Percentiles rank a stretch among this genome's conserved stretches.
These are phyloP conservation scores for Aspergillus panamensis DNA, from an alignment of 495 filamentous ascomycete genomes.

Conservation along the genomic window DNA sequence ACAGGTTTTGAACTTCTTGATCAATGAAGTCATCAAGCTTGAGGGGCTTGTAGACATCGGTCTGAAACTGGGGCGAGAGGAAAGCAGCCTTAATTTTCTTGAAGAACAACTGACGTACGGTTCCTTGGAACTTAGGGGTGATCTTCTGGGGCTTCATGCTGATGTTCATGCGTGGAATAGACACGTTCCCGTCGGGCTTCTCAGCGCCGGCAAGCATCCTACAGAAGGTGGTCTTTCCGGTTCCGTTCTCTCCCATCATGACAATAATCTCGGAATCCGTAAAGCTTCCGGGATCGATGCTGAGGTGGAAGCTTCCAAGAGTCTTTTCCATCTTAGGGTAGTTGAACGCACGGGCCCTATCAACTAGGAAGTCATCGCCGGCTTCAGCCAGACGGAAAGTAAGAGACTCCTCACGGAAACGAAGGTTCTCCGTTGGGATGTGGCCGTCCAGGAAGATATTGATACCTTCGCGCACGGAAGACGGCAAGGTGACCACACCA, in stretches of 20 bases:
- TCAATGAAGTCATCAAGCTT: slow-evolving; percentile 99
- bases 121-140: slow-evolving; percentile 93
- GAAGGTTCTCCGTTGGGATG: slow-evolving; percentile 96
- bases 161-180: slow-evolving; percentile 90
- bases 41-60: slow-evolving; percentile 97
- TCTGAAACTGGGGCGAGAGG: slow-evolving; percentile 96
- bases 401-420: slow-evolving; percentile 94
- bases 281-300: slow-evolving; percentile 77
- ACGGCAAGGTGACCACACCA: slow-evolving; percentile 94
- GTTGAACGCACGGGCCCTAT: slow-evolving; percentile 77
- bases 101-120: slow-evolving; percentile 91
- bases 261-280: slow-evolving; percentile 98
- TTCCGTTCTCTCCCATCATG: slow-evolving; percentile 99
- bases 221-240: slow-evolving; percentile 97
- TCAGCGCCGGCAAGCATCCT: slow-evolving; percentile 87
- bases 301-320: slow-evolving; percentile 82
- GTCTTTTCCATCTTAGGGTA: slow-evolving; percentile 95
- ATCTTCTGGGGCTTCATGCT: slow-evolving; percentile 99
- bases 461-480: slow-evolving; percentile 97
- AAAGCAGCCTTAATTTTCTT: slow-evolving; percentile 98
- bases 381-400: slow-evolving; percentile 95
- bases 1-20: slow-evolving; percentile 97
- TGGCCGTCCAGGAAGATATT: slow-evolving; percentile 99
- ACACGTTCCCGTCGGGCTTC: slow-evolving; percentile 74
- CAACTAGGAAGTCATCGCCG: slow-evolving; percentile 82